Conservation (phyloP, 495 filamentous ascomycete genomes). For the Aspergillus diversus region DNA sequence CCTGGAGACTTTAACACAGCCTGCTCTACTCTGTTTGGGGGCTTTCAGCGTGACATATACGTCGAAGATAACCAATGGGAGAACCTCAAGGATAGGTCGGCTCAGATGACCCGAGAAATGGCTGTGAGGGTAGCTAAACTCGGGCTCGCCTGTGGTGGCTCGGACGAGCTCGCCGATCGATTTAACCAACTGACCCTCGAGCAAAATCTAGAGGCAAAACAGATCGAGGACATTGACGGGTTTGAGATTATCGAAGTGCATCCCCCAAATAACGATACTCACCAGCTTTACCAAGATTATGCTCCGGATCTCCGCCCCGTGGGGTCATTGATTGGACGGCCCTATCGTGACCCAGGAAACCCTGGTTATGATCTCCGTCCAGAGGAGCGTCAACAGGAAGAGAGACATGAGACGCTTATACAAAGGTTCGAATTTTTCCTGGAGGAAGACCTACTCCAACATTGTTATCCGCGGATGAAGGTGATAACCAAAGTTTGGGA, state of each 20-base stretch:
- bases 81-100: conserved; percentile 24
- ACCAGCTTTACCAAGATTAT: conserved; percentile 46
- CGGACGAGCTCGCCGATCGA: conserved; percentile 36
- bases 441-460: conserved; percentile 64
- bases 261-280: conserved; percentile 39
- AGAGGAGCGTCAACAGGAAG: conserved; percentile 40
- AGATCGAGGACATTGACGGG: conserved; percentile 50
- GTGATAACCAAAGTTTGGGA: conserved; percentile 64
- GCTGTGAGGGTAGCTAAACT: conserved; percentile 51
- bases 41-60: conserved; percentile 43
- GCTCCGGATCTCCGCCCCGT: conserved; percentile 43
- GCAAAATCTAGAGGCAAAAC: conserved; percentile 34
- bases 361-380: conserved; percentile 47
- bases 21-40: conserved; percentile 62
- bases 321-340: conserved; percentile 48
- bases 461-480: conserved; percentile 77
- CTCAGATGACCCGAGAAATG: conserved; percentile 40
- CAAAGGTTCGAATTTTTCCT: conserved; percentile 65
- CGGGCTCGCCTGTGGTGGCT: conserved; percentile 45
- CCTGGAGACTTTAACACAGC: conserved; percentile 79
- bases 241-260: conserved; percentile 61
- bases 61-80: conserved; percentile 29
- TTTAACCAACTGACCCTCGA: conserved; percentile 33
- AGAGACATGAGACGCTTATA: conserved; percentile 25
- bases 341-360: conserved; percentile 45